Evolutionary conservation across 2,329 filamentous ascomycete genomes (phyloP), one percentile per base, ranked within the genome.

Genomic region (Trichoderma asperellum): DNA sequence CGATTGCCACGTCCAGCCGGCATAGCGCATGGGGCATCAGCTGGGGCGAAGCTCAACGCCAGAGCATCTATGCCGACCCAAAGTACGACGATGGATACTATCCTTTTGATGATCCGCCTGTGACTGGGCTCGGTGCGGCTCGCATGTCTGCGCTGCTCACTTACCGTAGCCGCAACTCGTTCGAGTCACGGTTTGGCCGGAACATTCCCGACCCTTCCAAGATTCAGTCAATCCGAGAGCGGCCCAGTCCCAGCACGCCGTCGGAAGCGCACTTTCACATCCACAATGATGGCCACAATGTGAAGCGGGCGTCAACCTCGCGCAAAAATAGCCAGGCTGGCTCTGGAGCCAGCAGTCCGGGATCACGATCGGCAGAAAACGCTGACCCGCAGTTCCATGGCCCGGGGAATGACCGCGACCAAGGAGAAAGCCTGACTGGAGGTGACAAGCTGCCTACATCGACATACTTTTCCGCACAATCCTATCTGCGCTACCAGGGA

Each of bases 51-150:
- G 92, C 92, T 4, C 93, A 96, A 79, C 86, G 93, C 63, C 92
- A 96, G 81, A 94, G 92, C 85, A 98, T 99, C 78, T 99, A 98
- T 81, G 94, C 93, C 49, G 96, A 99, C 78, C 96, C 96, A 37
- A 98, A 97, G 83, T 99, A 99, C 79, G 94, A 97, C 71, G 94
- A 98, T 76, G 96, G 96, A 56, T 98, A 97, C 81, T 99, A 98
- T 78, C 76, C 89, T 1, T 96, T 96, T 75, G 87, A 92, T 37
- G 93, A 98, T 74, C 94, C 94, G 40, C 96, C 96, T 0, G 84
- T 89, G 0, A 91, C 94, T 0, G 96, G 96, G 0, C 87, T 99
- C 2, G 94, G 94, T 14, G 96, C 96, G 8, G 96, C 96, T 32
- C 93, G 96, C 76, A 99, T 99, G 96, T 93, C 94, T 69, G 96